phyloP scores from a whole-genome alignment of 176 grass and related monocot genomes.

The Hyparrhenia diplandra region DNA sequence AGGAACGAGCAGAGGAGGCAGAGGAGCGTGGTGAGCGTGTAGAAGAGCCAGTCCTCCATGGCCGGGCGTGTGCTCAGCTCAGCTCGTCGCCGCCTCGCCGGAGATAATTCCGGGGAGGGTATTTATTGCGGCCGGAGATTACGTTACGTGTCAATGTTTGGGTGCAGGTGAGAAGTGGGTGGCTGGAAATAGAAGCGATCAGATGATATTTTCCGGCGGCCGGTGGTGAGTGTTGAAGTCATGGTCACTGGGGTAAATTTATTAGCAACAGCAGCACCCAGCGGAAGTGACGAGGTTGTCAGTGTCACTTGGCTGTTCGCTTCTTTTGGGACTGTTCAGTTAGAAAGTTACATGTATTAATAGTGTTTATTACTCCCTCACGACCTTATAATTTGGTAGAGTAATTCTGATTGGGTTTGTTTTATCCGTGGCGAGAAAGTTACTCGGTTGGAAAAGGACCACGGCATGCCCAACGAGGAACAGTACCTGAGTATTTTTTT shows the following conservation, averaged over 20 bases:
- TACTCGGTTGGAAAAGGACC: neutral
- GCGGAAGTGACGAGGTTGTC: too few species aligned
- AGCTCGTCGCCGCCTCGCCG: neutral
- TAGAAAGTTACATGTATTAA: too few species aligned
- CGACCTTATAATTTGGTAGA: too few species aligned
- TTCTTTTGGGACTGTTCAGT: too few species aligned
- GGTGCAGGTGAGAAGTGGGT: slow-evolving; percentile 24
- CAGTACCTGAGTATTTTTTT: too few species aligned
- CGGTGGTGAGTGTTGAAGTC: slow-evolving; percentile 18
- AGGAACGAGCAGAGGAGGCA: slow-evolving; percentile 36
- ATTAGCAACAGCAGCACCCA: too few species aligned
- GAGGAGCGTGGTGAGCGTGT: slow-evolving; percentile 41
- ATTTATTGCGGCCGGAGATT: slow-evolving; percentile 19
- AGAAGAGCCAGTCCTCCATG: slow-evolving; percentile 78
- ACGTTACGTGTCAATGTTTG: neutral
- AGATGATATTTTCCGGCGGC: neutral
- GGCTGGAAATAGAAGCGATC: neutral
- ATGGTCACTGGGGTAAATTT: neutral
- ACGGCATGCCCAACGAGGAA: neutral
- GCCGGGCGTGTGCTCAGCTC: neutral
- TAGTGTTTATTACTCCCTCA: too few species aligned
- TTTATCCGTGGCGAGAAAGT: neutral
- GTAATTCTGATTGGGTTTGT: neutral
- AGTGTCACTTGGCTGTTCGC: too few species aligned
- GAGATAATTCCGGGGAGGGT: neutral